Percentiles rank a stretch among this genome's conserved stretches.
Evolutionary conservation across 2,329 filamentous ascomycete genomes (phyloP).

Genomic region (Dactylonectria estremocensis): DNA sequence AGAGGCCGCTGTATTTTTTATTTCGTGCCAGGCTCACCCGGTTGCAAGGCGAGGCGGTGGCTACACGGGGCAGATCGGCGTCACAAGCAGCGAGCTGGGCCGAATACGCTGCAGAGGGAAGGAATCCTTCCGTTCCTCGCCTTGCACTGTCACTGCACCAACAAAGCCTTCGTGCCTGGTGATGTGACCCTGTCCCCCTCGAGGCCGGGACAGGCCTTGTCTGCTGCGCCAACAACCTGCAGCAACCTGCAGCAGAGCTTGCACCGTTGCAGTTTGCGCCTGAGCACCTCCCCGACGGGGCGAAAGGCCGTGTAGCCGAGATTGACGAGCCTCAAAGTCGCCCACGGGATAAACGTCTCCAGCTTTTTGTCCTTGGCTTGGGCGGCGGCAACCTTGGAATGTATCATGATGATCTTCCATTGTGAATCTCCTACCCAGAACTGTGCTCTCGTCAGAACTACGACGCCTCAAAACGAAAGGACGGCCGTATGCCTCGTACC

Average conservation of each 20-base stretch:
- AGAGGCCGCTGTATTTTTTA: conserved; percentile 13
- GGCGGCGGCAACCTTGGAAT: conserved; percentile 7
- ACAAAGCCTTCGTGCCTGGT: conserved; percentile 8
- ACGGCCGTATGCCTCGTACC: conserved; percentile 27
- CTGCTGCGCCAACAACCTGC: conserved; percentile 27
- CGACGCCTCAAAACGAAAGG: conserved; percentile 17
- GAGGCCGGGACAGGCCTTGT: conserved; percentile 24
- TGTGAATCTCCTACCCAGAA: background rate
- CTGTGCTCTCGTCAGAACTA: conserved; percentile 6
- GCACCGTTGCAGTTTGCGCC: background rate
- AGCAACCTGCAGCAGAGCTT: conserved; percentile 5
- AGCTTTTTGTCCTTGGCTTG: background rate
- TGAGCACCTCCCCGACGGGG: conserved; percentile 7
- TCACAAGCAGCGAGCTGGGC: conserved; percentile 23
- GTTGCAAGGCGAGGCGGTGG: conserved; percentile 36
- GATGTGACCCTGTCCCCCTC: conserved; percentile 1
- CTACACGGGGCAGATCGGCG: conserved; percentile 33
- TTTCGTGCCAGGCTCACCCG: conserved; percentile 27
- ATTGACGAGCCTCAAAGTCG: conserved; percentile 7
- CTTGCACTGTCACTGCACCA: background rate
- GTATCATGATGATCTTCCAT: conserved; percentile 2
- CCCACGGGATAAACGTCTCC: background rate
- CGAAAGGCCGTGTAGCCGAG: conserved; percentile 19
- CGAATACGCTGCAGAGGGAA: conserved; percentile 20
- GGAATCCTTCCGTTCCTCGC: conserved; percentile 5